Evolutionary conservation across 306 rosid species (phyloP), one percentile per base, ranked within the genome.

Genomic region (Adenanthera pavonina): DNA sequence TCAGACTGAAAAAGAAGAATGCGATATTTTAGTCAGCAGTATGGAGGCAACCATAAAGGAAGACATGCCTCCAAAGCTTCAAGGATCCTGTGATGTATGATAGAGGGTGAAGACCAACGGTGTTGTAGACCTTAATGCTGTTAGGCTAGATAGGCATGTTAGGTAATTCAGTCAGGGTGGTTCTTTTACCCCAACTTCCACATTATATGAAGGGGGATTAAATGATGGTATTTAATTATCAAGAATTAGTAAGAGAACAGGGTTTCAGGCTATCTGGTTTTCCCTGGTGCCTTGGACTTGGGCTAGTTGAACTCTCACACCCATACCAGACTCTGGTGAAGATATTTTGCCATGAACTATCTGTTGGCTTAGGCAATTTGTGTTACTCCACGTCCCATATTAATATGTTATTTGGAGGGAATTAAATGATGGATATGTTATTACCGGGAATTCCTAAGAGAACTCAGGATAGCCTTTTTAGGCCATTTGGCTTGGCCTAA

Each of bases 401-500:
- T 5, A 53, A 16, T 4, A 5, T 53, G 4, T 53, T 5, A 53
- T 53, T 4, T 53, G 25, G 59, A 38, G 19, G n/a, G 62, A 78
- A 16, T 38, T 76, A 69, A 44, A 82, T 71, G 61, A 77, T 17
- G 59, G 74, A 43, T 20, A 34, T 78, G 34, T 72, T 53, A 72
- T 68, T 68, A 51, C 57, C 79, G 62, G 41, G 14, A 13, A 47
- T 41, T 71, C 40, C 49, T 53, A 34, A 34, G 7, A 77, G 46
- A 69, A 51, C 66, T 41, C 61, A n/a, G 43, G n/a, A 19, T 49
- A 33, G 16, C 49, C 60, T 48, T 62, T 34, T 75, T 33, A 44
- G 14, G 51, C 57, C 60, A n/a, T 41, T 51, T 30, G 85, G 36
- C 75, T 71, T 62, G 69, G 64, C 67, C 53, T 77, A 70, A 38